These are phyloP conservation scores for Vitellaria paradoxa DNA, from an alignment of 179 eudicot species.

Conservation along the genomic window DNA sequence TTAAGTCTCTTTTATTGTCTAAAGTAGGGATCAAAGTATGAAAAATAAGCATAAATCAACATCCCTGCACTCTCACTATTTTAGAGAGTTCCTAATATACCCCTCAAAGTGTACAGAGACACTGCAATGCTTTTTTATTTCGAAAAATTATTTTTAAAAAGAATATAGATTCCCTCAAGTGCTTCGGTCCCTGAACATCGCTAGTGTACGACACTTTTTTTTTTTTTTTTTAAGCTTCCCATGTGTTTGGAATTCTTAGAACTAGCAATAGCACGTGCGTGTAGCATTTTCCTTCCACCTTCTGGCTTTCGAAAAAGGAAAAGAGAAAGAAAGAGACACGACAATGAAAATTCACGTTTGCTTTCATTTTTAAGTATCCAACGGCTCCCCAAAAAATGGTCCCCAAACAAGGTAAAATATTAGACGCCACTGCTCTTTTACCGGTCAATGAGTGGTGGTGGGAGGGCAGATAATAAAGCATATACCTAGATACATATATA, in stretches of 20 bases:
- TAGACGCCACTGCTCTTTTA: neutral
- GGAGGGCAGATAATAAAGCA: neutral
- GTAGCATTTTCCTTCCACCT: neutral
- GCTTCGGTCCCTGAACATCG: neutral
- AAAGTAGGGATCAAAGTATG: no score
- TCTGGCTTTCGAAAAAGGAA: neutral
- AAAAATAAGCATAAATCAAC: no score
- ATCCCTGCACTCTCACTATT: no score
- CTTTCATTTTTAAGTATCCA: neutral
- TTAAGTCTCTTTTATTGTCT: no score
- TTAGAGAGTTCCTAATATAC: no score
- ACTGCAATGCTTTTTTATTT: no score
- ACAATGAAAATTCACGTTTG: neutral
- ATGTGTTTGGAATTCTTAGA: neutral
- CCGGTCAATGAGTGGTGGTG: neutral
- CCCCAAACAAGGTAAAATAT: neutral
- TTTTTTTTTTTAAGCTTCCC: neutral
- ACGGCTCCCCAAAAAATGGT: neutral
- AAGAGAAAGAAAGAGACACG: neutral
- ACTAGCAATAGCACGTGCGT: conserved; percentile 6
- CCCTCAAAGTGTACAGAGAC: no score
- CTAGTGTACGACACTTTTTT: neutral
- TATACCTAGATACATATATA: no score
- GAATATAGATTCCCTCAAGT: no score
- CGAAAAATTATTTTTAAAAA: no score